Base-by-base conservation (phyloP, 257 asterid genomes). In the Nicotiana benthamiana region DNA sequence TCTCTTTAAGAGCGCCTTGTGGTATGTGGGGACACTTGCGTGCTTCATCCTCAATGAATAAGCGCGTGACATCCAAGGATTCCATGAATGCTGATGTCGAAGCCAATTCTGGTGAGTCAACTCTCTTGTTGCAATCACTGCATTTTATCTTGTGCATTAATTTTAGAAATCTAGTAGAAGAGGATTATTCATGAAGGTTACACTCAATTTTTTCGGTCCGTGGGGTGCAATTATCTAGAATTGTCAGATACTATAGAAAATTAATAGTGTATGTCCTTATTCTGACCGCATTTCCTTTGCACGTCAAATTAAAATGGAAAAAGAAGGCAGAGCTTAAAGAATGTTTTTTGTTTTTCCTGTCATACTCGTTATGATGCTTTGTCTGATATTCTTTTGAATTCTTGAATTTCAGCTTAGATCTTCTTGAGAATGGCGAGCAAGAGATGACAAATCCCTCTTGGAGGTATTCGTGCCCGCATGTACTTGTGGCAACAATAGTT, bases 401-500 rank as follows among this genome's bases (percentile, higher is more conserved):
- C 64, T 85, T 64, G 32, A 43, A 59, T 80, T 22, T 77, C 63
- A 59, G 86, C 84, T 30, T 87, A 93, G 99, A 81, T 75, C 87
- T 82, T 83, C 84, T 89, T 81, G 83, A 79, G 79, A 82, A 82
- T 32, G 83, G 70, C 63, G 94, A 85, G 66, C 90, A 83, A 83
- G 91, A 89, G 75, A 68, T 85, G 67, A 76, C 90, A 80, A 86
- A 16, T 85, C 98, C 98, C 67, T 90, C 96, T 18, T 95, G 99
- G 99, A 93, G 90, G 88, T 90, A 78, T 57, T 95, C 98, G 68
- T 83, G 93, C 11, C 98, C 97, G 6, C 95, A 95, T 79, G 99
- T 92, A 66, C 89, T 95, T 24, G 96, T 85, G 51, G 99, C 98
- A 66, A 89, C 96, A 46, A 76, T 89, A 34, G 97, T 91, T 80